These are phyloP conservation scores for Aspergillus sclerotioniger DNA, from an alignment of 495 filamentous ascomycete genomes.

Conservation along the genomic window DNA sequence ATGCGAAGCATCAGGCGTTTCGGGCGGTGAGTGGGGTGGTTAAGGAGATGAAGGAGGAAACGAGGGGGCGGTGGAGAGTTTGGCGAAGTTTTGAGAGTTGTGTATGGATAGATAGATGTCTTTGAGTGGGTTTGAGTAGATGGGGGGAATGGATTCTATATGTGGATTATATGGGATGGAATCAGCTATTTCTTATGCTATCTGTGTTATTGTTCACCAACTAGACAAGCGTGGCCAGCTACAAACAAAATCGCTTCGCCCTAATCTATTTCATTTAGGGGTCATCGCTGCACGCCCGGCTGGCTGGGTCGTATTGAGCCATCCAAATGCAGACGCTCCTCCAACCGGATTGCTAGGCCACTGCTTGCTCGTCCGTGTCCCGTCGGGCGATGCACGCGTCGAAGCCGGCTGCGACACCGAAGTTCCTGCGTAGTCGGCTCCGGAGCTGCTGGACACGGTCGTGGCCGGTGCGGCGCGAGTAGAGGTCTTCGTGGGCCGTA, in stretches of 20 bases:
- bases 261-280: constrained; percentile 32
- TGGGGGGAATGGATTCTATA: not conserved
- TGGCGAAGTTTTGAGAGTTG: constrained; percentile 63
- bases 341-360: constrained; percentile 76
- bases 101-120: not conserved
- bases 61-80: constrained; percentile 60
- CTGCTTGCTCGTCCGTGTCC: constrained; percentile 46
- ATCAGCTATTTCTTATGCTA: too few species aligned
- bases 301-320: constrained; percentile 60
- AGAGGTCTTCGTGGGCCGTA: constrained; percentile 61
- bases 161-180: not conserved
- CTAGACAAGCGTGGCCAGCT: not conserved
- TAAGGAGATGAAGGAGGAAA: constrained; percentile 69
- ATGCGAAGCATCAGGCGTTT: constrained; percentile 72
- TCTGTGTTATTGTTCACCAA: too few species aligned
- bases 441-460: constrained; percentile 31
- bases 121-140: not conserved
- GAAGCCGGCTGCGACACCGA: constrained; percentile 25
- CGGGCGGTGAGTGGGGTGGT: constrained; percentile 69
- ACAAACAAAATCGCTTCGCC: not conserved
- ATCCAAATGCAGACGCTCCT: constrained; percentile 92
- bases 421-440: constrained; percentile 24
- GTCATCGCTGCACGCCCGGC: constrained; percentile 12
- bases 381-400: constrained; percentile 25
- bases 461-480: constrained; percentile 37